Evolutionary conservation across 306 rosid genomes (phyloP), one percentile per base, ranked within the genome.

Genomic region (Castanospermum australe): DNA sequence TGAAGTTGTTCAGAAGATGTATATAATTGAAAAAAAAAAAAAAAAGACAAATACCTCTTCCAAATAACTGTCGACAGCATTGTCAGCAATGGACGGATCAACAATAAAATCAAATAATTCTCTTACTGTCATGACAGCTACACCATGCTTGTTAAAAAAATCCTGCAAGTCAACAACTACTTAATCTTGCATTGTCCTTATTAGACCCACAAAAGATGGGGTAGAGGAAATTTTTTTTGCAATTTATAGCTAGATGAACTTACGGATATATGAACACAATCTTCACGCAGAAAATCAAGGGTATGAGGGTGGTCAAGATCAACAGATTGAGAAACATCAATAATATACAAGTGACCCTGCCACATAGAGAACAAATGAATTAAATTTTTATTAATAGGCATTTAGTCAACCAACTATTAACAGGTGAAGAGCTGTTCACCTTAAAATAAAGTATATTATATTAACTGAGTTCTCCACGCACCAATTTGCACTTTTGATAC

Each of bases 301-400:
- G 98, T 91, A 62, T 79, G 93, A 51, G 98, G 97, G 82, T 94
- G 93, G 70, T 94, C 97, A 48, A 88, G 94, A 73, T 94, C 97
- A 82, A 94, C 98, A 12, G 97, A 52, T 92, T 92, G 98, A 83
- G 98, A 94, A 83, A 92, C 98, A 75, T 94, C 97, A 10, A 94
- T 94, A 52, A 94, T 85, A 85, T 92, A 87, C 81, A 91, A 84
- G 84, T 90, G 97, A 74, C 98, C 97, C 98, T 92, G 81, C n/a
- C 21, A 79, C 78, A 72, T 50, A 45, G 54, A 76, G 21, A 63
- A 39, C 66, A 75, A 10, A 69, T 14, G 54, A 48, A 75, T 73
- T 51, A 54, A 68, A 21, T 59, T 61, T 75, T 20, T 75, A 62
- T 10, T 69, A 20, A 61, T 4, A 63, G 48, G 41, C 6, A 73